Base-by-base conservation (phyloP, 2,329 filamentous ascomycete genomes). In the Stachybotrys elegans region DNA sequence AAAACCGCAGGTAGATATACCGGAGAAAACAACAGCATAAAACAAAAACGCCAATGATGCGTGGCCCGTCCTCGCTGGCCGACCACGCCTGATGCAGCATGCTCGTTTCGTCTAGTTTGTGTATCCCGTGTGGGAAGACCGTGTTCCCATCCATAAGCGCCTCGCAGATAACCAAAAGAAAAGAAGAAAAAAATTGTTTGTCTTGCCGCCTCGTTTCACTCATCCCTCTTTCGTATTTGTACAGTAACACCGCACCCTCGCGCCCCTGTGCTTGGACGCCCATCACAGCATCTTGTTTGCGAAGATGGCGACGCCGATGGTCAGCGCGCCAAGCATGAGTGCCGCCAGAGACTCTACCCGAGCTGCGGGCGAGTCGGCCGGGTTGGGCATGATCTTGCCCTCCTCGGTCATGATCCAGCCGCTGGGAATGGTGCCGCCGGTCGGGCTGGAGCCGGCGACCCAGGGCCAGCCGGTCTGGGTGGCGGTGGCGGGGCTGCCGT, bases 391-490 rank as follows among this genome's bases (percentile, higher is more conserved):
- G 57, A 93, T 82, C 71, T 91, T 92, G 60, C 88, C 88, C 54
- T 81, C 78, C 49, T 82, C 73, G 41, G 83, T 88, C 67, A 93
- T 87, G 48, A 83, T 78, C 88, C 88, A 95, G 47, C 87, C 88
- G 56, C 75, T 79, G 32, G 91, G 89, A 47, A 95, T 79, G 50
- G 71, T 66, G 5, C 75, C 69, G 22, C 70, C 69, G 12, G 78
- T 71, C 13, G 73, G 72, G 6, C 73, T 74, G 44, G 77, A 68
- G 44, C 67, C 68, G 37, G 75, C 72, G 22, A 81, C 77, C 84
- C 84, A 89, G 19, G 85, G 85, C 74, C 79, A 86, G 40, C 78
- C 77, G 8, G 79, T 81, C 51, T 77, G 78, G 4, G 75, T 79
- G 27, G 69, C 66, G 36, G 71, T 75, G 47, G 71, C 72, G 17